Evolutionary conservation across 371 early-diverging fungal species (phyloP), one percentile per base, ranked within the genome.

Genomic region (Mycotypha africana): DNA sequence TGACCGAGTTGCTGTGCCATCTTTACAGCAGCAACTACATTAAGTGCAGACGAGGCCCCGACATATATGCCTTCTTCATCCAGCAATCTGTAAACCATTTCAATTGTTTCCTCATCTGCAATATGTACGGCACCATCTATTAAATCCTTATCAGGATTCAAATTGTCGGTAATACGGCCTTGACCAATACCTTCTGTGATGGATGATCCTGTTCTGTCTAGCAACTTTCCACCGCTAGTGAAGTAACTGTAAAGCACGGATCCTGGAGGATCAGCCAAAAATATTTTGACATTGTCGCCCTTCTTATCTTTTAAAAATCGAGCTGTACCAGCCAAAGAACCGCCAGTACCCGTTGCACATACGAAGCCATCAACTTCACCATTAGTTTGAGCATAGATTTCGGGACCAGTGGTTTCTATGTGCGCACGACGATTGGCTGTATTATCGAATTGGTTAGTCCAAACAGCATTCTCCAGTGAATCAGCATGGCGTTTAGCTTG

Each of bases 391-490:
- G 74, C 74, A 79, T 79, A 88, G 48, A 95, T 92, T 62, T 96
- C 97, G 1, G 97, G 96, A 1, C 93, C 96, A 0, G 96, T 96
- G 15, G 96, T 93, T 50, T 93, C 92, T 55, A 91, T 84, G 42
- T 95, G 96, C 8, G 92, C 93, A 40, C 81, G 89, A 16, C 91
- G 82, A 60, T 93, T 94, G 31, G 92, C 92, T 12, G 59, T 76
- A 58, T 85, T 89, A 49, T 87, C 90, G 51, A 88, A 89, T 55
- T 96, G 96, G 61, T 96, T 90, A 10, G 97, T 96, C 97, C 96
- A 96, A 31, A 93, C 92, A 19, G 92, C 93, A 54, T 94, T 92
- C 6, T 78, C 67, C 16, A 86, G 51, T 0, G 70, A 50, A 48
- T 89, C 83, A n/a, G 96, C 96, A 52, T 81, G 86, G 21, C 88